These are phyloP conservation scores for Septoria linicola DNA, from an alignment of 2,329 filamentous ascomycete genomes.

Conservation along the genomic window DNA sequence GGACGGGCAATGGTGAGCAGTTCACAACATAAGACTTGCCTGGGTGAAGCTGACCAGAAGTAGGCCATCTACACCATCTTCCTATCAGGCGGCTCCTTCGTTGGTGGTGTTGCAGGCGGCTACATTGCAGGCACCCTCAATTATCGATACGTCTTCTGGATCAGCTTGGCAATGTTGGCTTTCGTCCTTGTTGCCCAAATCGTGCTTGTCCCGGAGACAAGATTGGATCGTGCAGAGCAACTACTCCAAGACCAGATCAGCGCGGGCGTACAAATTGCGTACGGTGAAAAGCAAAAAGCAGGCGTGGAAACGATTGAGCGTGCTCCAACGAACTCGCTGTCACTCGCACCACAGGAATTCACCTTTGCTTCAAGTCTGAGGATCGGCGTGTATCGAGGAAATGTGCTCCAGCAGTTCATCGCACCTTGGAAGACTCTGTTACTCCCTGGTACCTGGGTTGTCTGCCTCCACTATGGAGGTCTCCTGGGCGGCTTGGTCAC, in stretches of 20 bases:
- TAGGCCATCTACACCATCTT: conserved; percentile 46
- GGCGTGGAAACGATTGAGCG: conserved; percentile 28
- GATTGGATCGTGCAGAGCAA: conserved; percentile 40
- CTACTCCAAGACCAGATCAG: conserved; percentile 11
- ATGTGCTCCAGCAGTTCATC: conserved; percentile 38
- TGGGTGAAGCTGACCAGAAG: too few species aligned
- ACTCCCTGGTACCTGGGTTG: conserved; percentile 45
- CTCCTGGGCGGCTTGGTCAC: conserved; percentile 44
- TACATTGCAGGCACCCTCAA: conserved; percentile 42
- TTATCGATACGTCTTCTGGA: conserved; percentile 44
- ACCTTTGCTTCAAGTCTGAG: conserved; percentile 41
- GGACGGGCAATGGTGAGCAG: conserved; percentile 41
- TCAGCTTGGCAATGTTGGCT: conserved; percentile 40
- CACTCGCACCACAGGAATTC: conserved; percentile 30
- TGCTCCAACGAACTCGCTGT: conserved; percentile 14
- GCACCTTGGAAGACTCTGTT: conserved; percentile 41
- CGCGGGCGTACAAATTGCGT: conserved; percentile 21
- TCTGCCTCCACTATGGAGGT: conserved; percentile 45
- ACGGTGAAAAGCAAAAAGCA: conserved; percentile 27
- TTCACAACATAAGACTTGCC: background rate
- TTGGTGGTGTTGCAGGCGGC: conserved; percentile 43
- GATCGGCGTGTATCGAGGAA: conserved; percentile 39
- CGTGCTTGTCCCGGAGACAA: conserved; percentile 43
- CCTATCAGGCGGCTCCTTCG: conserved; percentile 40
- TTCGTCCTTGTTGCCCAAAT: conserved; percentile 38